Conservation (phyloP, 169 alveolate species). For the Plasmodium blacklocki region DNA sequence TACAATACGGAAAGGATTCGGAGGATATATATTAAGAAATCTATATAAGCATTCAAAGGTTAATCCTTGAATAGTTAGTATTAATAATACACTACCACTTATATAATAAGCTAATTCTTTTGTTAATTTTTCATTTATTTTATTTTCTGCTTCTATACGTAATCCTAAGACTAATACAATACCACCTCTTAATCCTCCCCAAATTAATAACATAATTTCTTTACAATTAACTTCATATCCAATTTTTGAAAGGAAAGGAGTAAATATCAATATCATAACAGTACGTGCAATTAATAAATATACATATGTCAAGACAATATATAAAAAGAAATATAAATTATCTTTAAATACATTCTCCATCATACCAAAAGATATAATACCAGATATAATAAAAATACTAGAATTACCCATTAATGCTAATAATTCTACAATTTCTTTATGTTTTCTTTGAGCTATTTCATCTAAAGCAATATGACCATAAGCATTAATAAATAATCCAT, state of each 20-base stretch:
- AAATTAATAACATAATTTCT: slow-evolving; percentile 89
- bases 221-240: slow-evolving; percentile 88
- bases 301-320: slow-evolving; percentile 80
- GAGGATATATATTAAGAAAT: slow-evolving; percentile 89
- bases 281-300: slow-evolving; percentile 85
- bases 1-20: slow-evolving; percentile 90
- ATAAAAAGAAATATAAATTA: slow-evolving; percentile 37
- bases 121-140: slow-evolving; percentile 83
- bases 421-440: slow-evolving; percentile 85
- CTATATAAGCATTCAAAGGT: slow-evolving; percentile 90
- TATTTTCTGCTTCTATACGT: slow-evolving; percentile 90
- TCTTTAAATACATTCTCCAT: slow-evolving; percentile 79
- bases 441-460: slow-evolving; percentile 88
- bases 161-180: slow-evolving; percentile 92
- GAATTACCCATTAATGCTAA: slow-evolving; percentile 87
- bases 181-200: slow-evolving; percentile 96
- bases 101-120: slow-evolving; percentile 91
- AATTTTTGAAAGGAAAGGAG: slow-evolving; percentile 85
- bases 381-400: slow-evolving; percentile 88
- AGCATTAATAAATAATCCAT: slow-evolving; percentile 89
- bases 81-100: slow-evolving; percentile 92
- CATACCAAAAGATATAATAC: slow-evolving; percentile 90
- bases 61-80: slow-evolving; percentile 91
- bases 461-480: slow-evolving; percentile 89
- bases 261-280: slow-evolving; percentile 86